phyloP scores from a whole-genome alignment of 2,329 filamentous ascomycete species.

The Metarhizium guizhouense region DNA sequence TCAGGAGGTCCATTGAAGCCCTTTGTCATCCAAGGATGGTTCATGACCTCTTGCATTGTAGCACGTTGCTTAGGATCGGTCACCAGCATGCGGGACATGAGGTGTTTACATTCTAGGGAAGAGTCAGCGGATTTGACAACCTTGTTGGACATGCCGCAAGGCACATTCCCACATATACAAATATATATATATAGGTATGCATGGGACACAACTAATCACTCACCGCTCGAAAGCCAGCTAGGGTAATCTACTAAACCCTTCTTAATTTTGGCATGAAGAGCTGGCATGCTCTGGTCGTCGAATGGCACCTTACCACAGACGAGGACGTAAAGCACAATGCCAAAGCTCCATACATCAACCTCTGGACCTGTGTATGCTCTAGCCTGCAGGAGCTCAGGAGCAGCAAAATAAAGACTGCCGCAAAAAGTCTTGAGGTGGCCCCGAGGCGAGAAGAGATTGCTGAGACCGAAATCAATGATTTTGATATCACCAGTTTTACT shows the following conservation, averaged over 20 bases:
- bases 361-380: constrained; percentile 92
- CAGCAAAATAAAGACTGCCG: constrained; percentile 94
- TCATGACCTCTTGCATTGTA: constrained; percentile 84
- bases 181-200: not conserved
- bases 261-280: constrained; percentile 97
- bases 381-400: constrained; percentile 87
- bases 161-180: not conserved
- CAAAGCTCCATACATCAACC: constrained; percentile 98
- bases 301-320: constrained; percentile 98
- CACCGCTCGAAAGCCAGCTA: constrained; percentile 81
- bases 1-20: constrained; percentile 81
- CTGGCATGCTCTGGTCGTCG: constrained; percentile 98
- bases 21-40: constrained; percentile 91
- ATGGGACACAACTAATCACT: not conserved
- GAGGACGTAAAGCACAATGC: constrained; percentile 92
- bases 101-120: constrained; percentile 73
- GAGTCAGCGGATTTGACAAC: not conserved
- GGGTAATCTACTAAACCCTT: constrained; percentile 94
- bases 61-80: constrained; percentile 85
- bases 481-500: constrained; percentile 99
- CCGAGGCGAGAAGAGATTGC: constrained; percentile 85
- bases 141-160: not conserved
- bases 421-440: constrained; percentile 92
- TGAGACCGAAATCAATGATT: constrained; percentile 96
- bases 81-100: constrained; percentile 91